Evolutionary conservation across 2,329 filamentous ascomycete species (phyloP), one percentile per base, ranked within the genome.

Genomic region (Epichloe baconii): DNA sequence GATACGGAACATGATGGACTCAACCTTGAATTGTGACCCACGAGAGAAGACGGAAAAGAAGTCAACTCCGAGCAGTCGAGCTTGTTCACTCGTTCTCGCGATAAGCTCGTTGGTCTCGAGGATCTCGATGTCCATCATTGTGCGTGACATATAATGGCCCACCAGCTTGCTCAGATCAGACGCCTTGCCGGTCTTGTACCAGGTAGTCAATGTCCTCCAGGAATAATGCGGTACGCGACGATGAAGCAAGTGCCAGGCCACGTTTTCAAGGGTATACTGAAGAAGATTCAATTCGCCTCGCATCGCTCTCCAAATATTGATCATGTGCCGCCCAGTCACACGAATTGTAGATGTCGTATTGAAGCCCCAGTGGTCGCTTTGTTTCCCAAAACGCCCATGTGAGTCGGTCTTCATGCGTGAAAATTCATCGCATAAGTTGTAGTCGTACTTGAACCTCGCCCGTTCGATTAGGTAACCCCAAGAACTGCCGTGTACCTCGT

Each of bases 281-380:
- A 95, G 75, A 31, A 98, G 71, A 58, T 90, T 94, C 31, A 98
- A 70, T 67, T 96, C 91, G n/a, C 84, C 80, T 52, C 88, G 80
- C 90, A 98, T 96, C 0, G 90, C 89, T 59, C 91, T 80, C 89
- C 93, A 97, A 44, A 97, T 86, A 59, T 97, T 97, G 70, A 98
- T 90, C 76, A 95, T 88, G 63, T 97, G 91, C 54, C 93, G 79
- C 5, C 93, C 93, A 0, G 90, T 96, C n/a, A 98, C 80, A 52
- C 83, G 82, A 57, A 97, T 89, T 3, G 88, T 91, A 2, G 89
- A 95, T 0, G 90, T 94, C 50, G 90, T 89, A 55, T 88, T 93
- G 71, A 95, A 95, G 0, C 90, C 91, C 91, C 91, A 97, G 56
- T 81, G 78, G 64, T 96, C 90, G 47, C 81, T 82, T 23, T 95